Evolutionary conservation across 169 alveolate genomes (phyloP).

Genomic region (Babesia ovata): DNA sequence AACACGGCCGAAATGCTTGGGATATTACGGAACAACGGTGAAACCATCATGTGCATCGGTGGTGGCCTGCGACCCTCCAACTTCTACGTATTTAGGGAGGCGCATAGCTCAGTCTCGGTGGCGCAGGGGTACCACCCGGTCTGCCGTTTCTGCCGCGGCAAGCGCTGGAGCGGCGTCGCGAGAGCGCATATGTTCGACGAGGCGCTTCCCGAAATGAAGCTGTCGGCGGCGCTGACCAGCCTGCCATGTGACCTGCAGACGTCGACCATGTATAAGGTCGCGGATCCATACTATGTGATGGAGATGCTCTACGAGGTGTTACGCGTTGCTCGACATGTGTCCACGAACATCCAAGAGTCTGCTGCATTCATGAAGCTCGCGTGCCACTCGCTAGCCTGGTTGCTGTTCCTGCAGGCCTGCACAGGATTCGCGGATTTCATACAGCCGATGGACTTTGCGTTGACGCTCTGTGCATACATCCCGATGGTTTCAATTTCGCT

Average conservation of each 20-base stretch:
- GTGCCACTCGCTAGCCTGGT: slow-evolving; percentile 49
- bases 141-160: slow-evolving; percentile 68
- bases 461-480: slow-evolving; percentile 43
- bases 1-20: slow-evolving; percentile 63
- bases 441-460: slow-evolving; percentile 28
- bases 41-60: slow-evolving; percentile 69
- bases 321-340: slow-evolving; percentile 46
- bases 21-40: slow-evolving; percentile 57
- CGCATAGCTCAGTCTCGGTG: slow-evolving; percentile 58
- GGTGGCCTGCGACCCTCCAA: slow-evolving; percentile 58
- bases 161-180: slow-evolving; percentile 66
- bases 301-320: slow-evolving; percentile 67
- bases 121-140: slow-evolving; percentile 70
- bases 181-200: slow-evolving; percentile 58
- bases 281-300: slow-evolving; percentile 61
- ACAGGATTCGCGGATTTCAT: slow-evolving; percentile 29
- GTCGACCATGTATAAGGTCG: slow-evolving; percentile 50
- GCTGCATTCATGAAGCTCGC: slow-evolving; percentile 52
- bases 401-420: slow-evolving; percentile 36
- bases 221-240: slow-evolving; percentile 64
- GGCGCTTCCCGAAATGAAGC: slow-evolving; percentile 49
- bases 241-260: slow-evolving; percentile 65
- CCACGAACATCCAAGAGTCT: slow-evolving; percentile 65
- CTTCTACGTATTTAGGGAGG: slow-evolving; percentile 49
- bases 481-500: slow-evolving; percentile 54